A percentile compares a stretch with the other conserved stretches of the same genome.
phyloP scores from a whole-genome alignment of 1,284 basidiomycete species.

The Ustilago lituana region DNA sequence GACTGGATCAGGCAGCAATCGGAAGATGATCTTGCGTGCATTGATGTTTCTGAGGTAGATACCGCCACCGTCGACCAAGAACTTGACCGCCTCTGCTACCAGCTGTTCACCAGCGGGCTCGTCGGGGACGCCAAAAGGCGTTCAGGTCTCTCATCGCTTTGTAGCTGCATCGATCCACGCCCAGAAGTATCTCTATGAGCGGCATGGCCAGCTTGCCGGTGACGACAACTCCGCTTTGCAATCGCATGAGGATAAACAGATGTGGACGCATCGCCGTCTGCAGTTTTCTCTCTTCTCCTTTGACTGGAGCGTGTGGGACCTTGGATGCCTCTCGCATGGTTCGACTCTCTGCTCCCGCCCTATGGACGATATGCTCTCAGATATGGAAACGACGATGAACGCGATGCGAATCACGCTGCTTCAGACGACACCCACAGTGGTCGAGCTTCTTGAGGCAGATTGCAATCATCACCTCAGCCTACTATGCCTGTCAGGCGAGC shows the following conservation, averaged over 20 bases:
- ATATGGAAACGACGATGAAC: slow-evolving; percentile 1
- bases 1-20: background rate
- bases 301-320: slow-evolving; percentile 8
- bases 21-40: background rate
- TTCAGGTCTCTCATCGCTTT: slow-evolving; percentile 1
- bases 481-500: slow-evolving; percentile 7
- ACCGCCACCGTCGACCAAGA: background rate
- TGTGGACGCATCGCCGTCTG: slow-evolving; percentile 8
- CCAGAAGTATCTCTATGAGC: background rate
- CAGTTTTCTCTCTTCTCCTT: slow-evolving; percentile 4
- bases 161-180: slow-evolving; percentile 1
- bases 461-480: background rate
- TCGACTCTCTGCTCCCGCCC: slow-evolving; percentile 1
- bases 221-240: no score
- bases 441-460: background rate
- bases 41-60: background rate
- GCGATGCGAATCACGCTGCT: slow-evolving; percentile 4
- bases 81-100: background rate
- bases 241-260: no score
- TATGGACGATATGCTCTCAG: slow-evolving; percentile 4
- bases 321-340: background rate
- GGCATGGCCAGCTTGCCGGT: background rate
- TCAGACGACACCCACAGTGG: slow-evolving; percentile 1
- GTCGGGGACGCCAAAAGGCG: background rate
- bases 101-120: slow-evolving; percentile 8